Evolutionary conservation across 305 asterid genomes (phyloP), one percentile per base, ranked within the genome.

Genomic region (Petunia hybrid): DNA sequence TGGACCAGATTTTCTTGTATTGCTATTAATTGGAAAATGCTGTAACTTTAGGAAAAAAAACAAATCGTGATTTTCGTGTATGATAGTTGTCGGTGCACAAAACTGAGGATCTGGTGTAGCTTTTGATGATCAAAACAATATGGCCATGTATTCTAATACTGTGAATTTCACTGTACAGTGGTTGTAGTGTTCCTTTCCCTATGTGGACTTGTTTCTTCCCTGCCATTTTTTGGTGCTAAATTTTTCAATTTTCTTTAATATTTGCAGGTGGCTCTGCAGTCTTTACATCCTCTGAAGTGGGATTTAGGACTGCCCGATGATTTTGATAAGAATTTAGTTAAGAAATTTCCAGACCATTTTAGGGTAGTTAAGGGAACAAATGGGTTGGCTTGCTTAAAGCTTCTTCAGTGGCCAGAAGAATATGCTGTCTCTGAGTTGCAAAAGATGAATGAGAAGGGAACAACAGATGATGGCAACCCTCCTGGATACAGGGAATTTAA

Each of bases 241-340:
- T 48, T 48, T 4, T 48, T 48, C 56, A 48, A 39, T 80, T n/a
- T 31, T 22, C 78, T 78, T 9, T 10, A 67, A 65, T 86, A 66
- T 84, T 66, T 35, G 38, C 89, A 94, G 97, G 86, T 93, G 79
- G 97, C 97, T 43, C 71, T 93, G 82, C 89, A 87, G 74, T 86
- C 93, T 12, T 78, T 95, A 46, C 93, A 92, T 85, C 91, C 89
- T 3, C 80, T 95, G 76, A 95, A 92, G 87, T 93, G 98, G 97
- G 99, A 95, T 87, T 86, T 95, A 36, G 98, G 99, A 56, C 80
- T 95, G 88, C 97, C 97, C 0, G 92, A 92, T 74, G 95, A 93
- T 86, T 93, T 89, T 39, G 97, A 92, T 80, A 84, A 89, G 85
- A 89, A 85, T 64, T 81, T 95, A 51, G 85, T 90, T 2, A 89